Base-by-base conservation (phyloP, 805 yeast species). In the Helenozyma baotianmanensis region DNA sequence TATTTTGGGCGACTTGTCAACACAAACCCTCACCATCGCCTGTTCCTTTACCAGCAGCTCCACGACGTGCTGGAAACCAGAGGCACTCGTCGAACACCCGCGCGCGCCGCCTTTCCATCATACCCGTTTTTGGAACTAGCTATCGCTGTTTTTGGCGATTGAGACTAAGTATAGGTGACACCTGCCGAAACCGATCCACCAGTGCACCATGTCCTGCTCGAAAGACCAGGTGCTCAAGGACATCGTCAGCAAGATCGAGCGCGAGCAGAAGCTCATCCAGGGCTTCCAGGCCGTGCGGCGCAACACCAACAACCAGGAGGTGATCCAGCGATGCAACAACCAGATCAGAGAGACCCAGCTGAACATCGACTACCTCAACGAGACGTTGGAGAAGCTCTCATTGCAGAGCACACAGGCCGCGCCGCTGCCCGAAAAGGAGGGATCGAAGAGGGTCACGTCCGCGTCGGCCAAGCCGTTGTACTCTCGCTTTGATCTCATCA, bases 291-390 rank as follows among this genome's bases (percentile, higher is more conserved):
- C 82, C 41, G 64, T 92, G 65, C 79, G 85, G 55, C 79, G 80
- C 54, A 79, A 78, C 44, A 85, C 97, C 9, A 62, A 71, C 40
- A 92, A 92, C 59, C 69, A 82, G 23, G 77, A 75, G 46, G 96
- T 90, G 29, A 87, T 89, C 46, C 94, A 86, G 56, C 80, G 83
- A 54, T 89, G 97, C 66, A 89, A 87, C 60, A 78, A 87, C 17
- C 86, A 82, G 50, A 88, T 92, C 47, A 70, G 90, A 42, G 98
- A 92, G 51, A 89, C 97, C 3, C 86, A 85, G 51, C 80, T 86
- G 45, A 92, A 90, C 58, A 83, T 92, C 45, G 89, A 86, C 45
- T 92, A 90, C 51, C 72, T 92, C 42, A 83, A 82, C 53, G 84
- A 83, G 38, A 78, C 88, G 6, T 66, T 92, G 46, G 69, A 72